A percentile compares a stretch with the other conserved stretches of the same genome.
These are phyloP conservation scores for Conringia planisiliqua DNA, from an alignment of 345 rosid genomes.

Conservation along the genomic window DNA sequence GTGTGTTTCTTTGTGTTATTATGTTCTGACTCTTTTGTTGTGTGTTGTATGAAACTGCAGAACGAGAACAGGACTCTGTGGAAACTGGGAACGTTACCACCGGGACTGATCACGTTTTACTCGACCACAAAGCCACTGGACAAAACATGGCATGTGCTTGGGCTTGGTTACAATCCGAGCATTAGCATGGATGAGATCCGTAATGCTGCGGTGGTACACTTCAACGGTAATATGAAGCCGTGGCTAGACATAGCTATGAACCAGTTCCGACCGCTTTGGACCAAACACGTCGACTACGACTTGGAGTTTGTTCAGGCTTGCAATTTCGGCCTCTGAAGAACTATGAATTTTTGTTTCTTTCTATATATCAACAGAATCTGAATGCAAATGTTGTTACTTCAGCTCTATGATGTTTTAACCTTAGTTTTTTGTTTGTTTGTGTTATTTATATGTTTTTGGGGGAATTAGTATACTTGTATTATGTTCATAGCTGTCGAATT, in stretches of 20 bases:
- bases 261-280: conserved; percentile 90
- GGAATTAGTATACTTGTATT: conserved; percentile 8
- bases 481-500: conserved; percentile 11
- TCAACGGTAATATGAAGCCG: conserved; percentile 97
- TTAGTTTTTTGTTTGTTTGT: background rate
- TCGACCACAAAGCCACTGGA: conserved; percentile 90
- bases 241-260: conserved; percentile 99
- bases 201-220: conserved; percentile 91
- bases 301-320: conserved; percentile 88
- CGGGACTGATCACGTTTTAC: conserved; percentile 90
- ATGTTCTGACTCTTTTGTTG: background rate
- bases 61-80: conserved; percentile 90
- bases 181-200: conserved; percentile 86
- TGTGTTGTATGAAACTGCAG: conserved; percentile 43
- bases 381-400: conserved; percentile 17
- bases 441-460: conserved; percentile 6
- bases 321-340: conserved; percentile 69
- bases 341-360: background rate
- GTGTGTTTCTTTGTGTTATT: background rate
- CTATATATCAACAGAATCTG: background rate
- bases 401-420: background rate
- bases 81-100: conserved; percentile 93
- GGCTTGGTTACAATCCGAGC: conserved; percentile 95
- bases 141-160: conserved; percentile 97
- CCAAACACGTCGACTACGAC: conserved; percentile 79